Evolutionary conservation across 192 early-diverging fungal genomes (phyloP).

Genomic region (Tieghemiomyces parasiticus): DNA sequence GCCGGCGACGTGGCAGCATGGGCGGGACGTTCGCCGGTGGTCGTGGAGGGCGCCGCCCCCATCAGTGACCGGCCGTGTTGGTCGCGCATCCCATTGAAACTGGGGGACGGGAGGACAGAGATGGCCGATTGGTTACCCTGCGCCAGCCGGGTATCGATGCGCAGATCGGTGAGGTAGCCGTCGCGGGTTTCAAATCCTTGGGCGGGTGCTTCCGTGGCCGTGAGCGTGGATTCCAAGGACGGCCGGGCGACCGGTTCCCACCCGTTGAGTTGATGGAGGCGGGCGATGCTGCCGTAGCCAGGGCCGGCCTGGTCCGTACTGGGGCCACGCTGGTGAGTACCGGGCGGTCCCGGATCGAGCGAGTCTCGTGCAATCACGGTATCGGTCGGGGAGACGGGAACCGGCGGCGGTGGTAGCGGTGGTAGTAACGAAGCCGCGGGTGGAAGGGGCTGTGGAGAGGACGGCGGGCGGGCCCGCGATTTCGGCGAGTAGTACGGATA

Average conservation of each 20-base stretch:
- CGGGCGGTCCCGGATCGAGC: neutral
- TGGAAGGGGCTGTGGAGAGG: neutral
- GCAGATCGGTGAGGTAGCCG: neutral
- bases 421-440: neutral
- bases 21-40: neutral
- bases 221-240: neutral
- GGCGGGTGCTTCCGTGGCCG: too few relatives aligned
- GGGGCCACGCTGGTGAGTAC: neutral
- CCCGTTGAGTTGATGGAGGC: too few relatives aligned
- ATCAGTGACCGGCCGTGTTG: neutral
- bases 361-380: neutral
- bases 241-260: neutral
- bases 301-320: too few relatives aligned
- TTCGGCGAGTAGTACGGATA: constrained; percentile 1
- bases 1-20: neutral
- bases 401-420: neutral
- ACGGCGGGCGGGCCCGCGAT: neutral
- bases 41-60: neutral
- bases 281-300: too few relatives aligned
- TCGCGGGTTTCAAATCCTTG: too few relatives aligned
- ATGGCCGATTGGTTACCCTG: neutral
- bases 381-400: neutral
- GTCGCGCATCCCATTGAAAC: neutral
- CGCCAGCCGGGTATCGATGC: neutral
- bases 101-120: neutral